These are phyloP conservation scores for Aureobasidium melanogenum DNA, from an alignment of 2,329 filamentous ascomycete species.

Conservation along the genomic window DNA sequence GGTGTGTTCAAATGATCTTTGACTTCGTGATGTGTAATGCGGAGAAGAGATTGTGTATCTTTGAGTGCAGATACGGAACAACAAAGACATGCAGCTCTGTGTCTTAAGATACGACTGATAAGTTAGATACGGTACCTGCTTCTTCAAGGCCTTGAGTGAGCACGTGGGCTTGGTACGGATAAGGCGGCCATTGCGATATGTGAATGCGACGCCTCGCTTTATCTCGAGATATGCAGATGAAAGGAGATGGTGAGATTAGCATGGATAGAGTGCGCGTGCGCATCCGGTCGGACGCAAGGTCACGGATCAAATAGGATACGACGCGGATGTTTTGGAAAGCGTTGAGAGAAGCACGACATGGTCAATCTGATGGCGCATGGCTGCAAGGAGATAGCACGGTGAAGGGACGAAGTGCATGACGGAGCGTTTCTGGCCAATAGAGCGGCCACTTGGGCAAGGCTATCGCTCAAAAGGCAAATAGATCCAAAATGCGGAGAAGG, in stretches of 20 bases:
- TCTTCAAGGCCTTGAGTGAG: not conserved
- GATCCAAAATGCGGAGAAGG: constrained; percentile 3
- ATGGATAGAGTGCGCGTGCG: not conserved
- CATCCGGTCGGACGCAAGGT: not conserved
- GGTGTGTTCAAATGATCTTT: not conserved
- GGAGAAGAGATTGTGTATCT: not conserved
- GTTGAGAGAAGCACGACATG: not conserved
- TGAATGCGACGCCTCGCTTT: not conserved
- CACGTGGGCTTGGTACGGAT: constrained; percentile 3
- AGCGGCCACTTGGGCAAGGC: not conserved
- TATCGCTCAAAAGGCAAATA: not conserved
- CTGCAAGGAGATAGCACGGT: not conserved
- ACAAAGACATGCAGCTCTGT: not conserved
- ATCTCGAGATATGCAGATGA: constrained; percentile 4
- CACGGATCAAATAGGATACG: not conserved
- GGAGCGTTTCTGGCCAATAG: not conserved
- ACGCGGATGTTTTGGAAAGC: not conserved
- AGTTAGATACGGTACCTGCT: constrained; percentile 2
- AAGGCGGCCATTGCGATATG: not conserved
- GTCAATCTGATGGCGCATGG: not conserved
- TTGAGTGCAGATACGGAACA: not conserved
- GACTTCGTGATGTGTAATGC: not conserved
- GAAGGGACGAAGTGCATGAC: not conserved
- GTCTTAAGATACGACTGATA: not conserved
- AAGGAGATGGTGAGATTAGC: not conserved